These are phyloP conservation scores for Citrus australasica DNA, from an alignment of 345 rosid genomes.

Conservation along the genomic window DNA sequence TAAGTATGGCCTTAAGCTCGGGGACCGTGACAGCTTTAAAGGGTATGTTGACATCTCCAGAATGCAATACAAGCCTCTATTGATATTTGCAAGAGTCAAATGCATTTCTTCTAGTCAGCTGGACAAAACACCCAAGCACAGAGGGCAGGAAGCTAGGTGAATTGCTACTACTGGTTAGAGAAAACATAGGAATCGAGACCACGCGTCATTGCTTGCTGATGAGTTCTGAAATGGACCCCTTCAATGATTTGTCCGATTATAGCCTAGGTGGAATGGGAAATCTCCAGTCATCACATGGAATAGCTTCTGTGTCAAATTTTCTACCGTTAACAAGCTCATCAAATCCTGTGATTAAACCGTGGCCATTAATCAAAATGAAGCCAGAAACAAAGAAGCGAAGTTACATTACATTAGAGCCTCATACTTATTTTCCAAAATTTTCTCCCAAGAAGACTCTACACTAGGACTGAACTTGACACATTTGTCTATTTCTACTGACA, in stretches of 20 bases:
- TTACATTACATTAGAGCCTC: constrained; percentile 29
- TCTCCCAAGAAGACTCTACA: constrained; percentile 2
- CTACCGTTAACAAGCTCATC: constrained; percentile 16
- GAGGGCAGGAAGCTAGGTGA: neutral
- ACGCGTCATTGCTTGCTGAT: neutral
- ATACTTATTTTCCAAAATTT: constrained; percentile 23
- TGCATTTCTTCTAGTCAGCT: neutral
- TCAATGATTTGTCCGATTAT: neutral
- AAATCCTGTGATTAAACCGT: constrained; percentile 20
- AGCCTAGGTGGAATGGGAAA: constrained; percentile 1
- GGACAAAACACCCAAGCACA: neutral
- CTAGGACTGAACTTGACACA: constrained; percentile 19
- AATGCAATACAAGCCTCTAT: neutral
- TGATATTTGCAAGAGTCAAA: neutral
- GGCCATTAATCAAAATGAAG: constrained; percentile 22
- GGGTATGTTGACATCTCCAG: neutral
- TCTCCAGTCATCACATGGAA: neutral
- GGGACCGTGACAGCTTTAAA: neutral
- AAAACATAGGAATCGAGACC: neutral
- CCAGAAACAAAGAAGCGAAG: neutral
- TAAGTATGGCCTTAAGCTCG: too few species aligned
- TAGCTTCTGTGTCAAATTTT: constrained; percentile 20
- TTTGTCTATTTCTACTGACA: constrained; percentile 22
- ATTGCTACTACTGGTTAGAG: neutral
- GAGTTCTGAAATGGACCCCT: neutral